These are phyloP conservation scores for Magnolia kwangsiensis DNA, from an alignment of 164 flowering plant species.

Conservation along the genomic window DNA sequence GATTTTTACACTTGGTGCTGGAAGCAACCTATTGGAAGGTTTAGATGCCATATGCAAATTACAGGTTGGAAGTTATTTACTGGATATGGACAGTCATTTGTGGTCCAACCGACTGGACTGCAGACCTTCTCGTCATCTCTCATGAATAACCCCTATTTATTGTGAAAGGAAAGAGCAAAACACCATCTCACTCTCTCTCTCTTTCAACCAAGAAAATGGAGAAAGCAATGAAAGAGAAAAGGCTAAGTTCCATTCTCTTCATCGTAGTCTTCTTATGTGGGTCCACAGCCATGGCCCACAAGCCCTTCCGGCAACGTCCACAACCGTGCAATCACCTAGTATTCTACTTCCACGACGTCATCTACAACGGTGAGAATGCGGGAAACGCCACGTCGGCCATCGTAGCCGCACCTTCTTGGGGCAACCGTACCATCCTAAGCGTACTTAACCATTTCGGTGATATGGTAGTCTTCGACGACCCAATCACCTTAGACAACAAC, in stretches of 20 bases:
- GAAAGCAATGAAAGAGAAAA: background rate
- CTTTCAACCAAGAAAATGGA: too few relatives aligned
- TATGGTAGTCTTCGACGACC: conserved; percentile 73
- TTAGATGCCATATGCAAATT: too few relatives aligned
- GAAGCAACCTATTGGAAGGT: too few relatives aligned
- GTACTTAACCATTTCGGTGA: conserved; percentile 56
- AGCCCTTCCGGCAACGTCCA: background rate
- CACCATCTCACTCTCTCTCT: too few relatives aligned
- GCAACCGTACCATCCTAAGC: conserved; percentile 43
- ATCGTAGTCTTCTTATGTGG: conserved; percentile 4
- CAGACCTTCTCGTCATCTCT: too few relatives aligned
- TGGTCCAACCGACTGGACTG: too few relatives aligned
- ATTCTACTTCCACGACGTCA: conserved; percentile 64
- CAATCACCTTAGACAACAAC: conserved; percentile 62
- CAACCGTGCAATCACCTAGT: conserved; percentile 54
- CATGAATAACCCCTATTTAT: background rate
- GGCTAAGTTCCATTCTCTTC: background rate
- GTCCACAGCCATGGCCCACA: conserved; percentile 4
- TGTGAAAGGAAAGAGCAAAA: background rate
- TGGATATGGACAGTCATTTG: too few relatives aligned
- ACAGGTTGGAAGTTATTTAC: too few relatives aligned
- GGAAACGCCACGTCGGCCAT: conserved; percentile 66
- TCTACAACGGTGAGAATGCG: conserved; percentile 61
- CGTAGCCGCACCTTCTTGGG: conserved; percentile 57
- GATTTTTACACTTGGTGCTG: too few relatives aligned